Evolutionary conservation across 345 rosid species (phyloP).

Genomic region (Gossypium sturtianum): DNA sequence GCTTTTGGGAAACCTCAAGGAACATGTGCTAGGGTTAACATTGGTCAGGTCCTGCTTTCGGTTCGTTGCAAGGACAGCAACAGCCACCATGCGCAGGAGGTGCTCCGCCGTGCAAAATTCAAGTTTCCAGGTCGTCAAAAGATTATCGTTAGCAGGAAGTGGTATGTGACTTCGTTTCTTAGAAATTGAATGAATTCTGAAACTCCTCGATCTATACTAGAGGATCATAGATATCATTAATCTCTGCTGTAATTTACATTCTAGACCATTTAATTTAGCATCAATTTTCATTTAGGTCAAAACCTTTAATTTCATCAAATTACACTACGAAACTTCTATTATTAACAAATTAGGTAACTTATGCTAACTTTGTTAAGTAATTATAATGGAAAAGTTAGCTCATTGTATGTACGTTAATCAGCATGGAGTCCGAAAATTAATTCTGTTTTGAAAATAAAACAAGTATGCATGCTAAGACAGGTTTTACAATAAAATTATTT

Average conservation of each 20-base stretch:
- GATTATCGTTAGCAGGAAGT: slow-evolving; percentile 56
- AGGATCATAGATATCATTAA: not conserved
- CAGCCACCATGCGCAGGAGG: slow-evolving; percentile 50
- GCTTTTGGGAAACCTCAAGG: slow-evolving; percentile 60
- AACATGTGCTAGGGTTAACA: slow-evolving; percentile 45
- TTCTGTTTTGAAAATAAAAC: no score
- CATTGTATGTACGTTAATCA: no score
- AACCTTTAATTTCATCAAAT: no score
- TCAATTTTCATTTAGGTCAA: no score
- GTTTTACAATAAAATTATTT: no score
- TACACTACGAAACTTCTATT: no score
- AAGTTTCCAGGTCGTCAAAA: slow-evolving; percentile 62
- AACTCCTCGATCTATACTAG: not conserved
- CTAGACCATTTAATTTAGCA: no score
- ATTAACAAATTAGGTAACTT: no score
- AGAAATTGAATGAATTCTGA: not conserved
- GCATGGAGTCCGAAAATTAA: no score
- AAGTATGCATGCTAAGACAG: no score
- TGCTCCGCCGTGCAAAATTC: slow-evolving; percentile 50
- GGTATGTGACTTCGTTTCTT: slow-evolving; percentile 24
- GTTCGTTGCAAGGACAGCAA: slow-evolving; percentile 52
- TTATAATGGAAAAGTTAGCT: no score
- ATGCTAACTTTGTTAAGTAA: no score
- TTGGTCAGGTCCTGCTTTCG: slow-evolving; percentile 56
- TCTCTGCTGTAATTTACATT: not conserved